Evolutionary conservation across 352 stramenopile genomes (phyloP).

Genomic region (Globisporangium carolinianum): DNA sequence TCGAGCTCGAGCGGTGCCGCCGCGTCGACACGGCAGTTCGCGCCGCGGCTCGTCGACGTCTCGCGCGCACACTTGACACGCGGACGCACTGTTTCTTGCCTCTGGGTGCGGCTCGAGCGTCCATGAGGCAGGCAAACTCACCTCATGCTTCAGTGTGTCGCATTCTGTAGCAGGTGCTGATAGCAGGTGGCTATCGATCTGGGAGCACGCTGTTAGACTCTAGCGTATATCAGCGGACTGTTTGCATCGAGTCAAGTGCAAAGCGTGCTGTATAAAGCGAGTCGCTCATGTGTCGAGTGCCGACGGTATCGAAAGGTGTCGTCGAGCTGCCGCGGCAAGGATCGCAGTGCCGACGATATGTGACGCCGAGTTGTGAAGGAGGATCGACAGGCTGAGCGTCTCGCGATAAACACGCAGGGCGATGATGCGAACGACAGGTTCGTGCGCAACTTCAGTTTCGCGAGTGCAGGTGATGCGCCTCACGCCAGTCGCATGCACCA

Average conservation of each 20-base stretch:
- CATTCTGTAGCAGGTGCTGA: not conserved
- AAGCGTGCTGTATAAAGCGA: not conserved
- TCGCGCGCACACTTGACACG: not conserved
- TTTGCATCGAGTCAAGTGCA: too few species aligned
- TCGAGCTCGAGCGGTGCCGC: conserved; percentile 1
- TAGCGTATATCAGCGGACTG: too few species aligned
- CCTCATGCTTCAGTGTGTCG: not conserved
- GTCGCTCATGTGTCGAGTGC: not conserved
- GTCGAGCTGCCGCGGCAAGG: too few species aligned
- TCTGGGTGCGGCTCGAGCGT: conserved; percentile 1
- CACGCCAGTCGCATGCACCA: not conserved
- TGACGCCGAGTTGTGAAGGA: too few species aligned
- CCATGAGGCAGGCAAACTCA: not conserved
- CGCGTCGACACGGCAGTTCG: conserved; percentile 9
- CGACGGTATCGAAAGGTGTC: too few species aligned
- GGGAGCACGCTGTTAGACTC: too few species aligned
- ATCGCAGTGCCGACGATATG: too few species aligned
- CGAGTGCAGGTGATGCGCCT: not conserved
- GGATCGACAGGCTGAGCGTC: too few species aligned
- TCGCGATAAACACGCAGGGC: not conserved
- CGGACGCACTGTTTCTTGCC: conserved; percentile 7
- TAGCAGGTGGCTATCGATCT: too few species aligned
- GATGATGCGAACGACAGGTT: not conserved
- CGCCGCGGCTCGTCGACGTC: not conserved
- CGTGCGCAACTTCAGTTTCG: not conserved